A percentile compares a stretch with the other conserved stretches of the same genome.
Conservation (phyloP, 108 stramenopile species). For the Mediolabrus comicus region DNA sequence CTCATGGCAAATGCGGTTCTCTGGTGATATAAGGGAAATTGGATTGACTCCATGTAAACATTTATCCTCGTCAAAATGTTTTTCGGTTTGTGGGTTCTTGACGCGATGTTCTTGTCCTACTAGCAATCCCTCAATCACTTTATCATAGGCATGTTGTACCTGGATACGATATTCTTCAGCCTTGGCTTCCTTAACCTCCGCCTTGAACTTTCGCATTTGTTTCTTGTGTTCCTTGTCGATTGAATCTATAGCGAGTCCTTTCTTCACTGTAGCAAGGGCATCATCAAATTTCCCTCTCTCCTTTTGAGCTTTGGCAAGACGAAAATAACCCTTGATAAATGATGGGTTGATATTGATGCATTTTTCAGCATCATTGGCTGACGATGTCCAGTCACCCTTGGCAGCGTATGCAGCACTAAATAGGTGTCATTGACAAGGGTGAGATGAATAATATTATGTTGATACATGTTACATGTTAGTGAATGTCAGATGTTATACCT, state of each 20-base stretch:
- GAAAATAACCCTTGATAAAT: slow-evolving; percentile 86
- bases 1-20: neutral
- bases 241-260: slow-evolving; percentile 59
- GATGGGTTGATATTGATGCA: slow-evolving; percentile 70
- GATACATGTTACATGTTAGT: too few species aligned
- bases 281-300: slow-evolving; percentile 56
- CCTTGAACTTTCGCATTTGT: slow-evolving; percentile 48
- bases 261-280: slow-evolving; percentile 59
- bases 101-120: too few species aligned
- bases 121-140: too few species aligned
- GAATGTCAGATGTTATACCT: neutral
- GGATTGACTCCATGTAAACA: neutral
- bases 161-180: neutral
- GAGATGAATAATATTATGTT: neutral
- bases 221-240: slow-evolving; percentile 61
- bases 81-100: too few species aligned
- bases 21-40: neutral
- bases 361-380: slow-evolving; percentile 69
- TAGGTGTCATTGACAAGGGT: neutral
- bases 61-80: too few species aligned
- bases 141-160: neutral
- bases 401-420: slow-evolving; percentile 68
- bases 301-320: slow-evolving; percentile 67
- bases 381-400: slow-evolving; percentile 49
- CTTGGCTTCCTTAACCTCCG: slow-evolving; percentile 21